These are phyloP conservation scores for Acer saccharum DNA, from an alignment of 345 rosid species.

Conservation along the genomic window DNA sequence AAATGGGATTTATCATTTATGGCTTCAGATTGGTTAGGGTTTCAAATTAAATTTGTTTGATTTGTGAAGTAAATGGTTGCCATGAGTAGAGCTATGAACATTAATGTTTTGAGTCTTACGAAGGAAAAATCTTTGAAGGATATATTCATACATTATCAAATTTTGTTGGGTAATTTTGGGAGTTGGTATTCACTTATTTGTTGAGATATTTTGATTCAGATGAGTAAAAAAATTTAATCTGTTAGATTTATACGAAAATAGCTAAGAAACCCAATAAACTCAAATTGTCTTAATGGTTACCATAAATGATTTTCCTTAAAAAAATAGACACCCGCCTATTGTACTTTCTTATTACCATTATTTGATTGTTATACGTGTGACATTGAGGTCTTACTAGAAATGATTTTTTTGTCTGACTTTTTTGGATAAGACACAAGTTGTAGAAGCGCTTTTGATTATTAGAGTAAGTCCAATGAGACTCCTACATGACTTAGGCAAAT, in stretches of 20 bases:
- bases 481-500: not conserved
- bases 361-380: constrained; percentile 5
- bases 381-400: not conserved
- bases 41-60: not conserved
- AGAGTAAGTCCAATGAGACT: not conserved
- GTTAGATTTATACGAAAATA: too few species aligned
- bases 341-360: not conserved
- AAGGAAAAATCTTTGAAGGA: not conserved
- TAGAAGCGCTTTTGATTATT: not conserved
- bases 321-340: not conserved
- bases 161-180: not conserved
- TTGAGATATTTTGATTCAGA: not conserved
- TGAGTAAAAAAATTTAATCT: too few species aligned
- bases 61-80: not conserved
- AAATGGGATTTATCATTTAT: not conserved
- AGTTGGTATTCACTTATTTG: not conserved
- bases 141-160: too few species aligned
- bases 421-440: not conserved
- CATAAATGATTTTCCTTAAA: too few species aligned
- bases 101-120: not conserved
- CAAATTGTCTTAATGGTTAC: too few species aligned
- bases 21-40: not conserved
- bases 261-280: too few species aligned
- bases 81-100: not conserved
- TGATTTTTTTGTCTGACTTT: not conserved